Percentiles rank a stretch among this genome's conserved stretches.
phyloP scores from a whole-genome alignment of 495 filamentous ascomycete species.

The Trichodelitschia bisporula region DNA sequence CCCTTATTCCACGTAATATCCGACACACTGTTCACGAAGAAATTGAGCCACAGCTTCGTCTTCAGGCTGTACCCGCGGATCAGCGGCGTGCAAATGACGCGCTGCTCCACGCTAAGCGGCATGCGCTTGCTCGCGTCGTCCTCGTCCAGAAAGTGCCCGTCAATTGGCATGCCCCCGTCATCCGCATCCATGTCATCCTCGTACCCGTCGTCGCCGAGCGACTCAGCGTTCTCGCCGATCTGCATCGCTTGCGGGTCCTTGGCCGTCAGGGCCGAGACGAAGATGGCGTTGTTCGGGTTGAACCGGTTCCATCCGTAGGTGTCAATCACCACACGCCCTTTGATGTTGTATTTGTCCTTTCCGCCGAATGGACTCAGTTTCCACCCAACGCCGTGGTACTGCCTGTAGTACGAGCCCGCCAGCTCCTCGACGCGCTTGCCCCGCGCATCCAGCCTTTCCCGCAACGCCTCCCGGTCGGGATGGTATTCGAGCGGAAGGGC shows the following conservation, averaged over 20 bases:
- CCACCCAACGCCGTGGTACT: conserved; percentile 27
- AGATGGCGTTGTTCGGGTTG: conserved; percentile 13
- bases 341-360: conserved; percentile 23
- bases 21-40: conserved; percentile 17
- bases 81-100: conserved; percentile 15
- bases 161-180: conserved; percentile 16
- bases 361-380: conserved; percentile 8
- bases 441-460: conserved; percentile 12
- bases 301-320: conserved; percentile 20
- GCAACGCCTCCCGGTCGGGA: conserved; percentile 18
- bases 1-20: conserved; percentile 18
- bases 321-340: conserved; percentile 31
- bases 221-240: conserved; percentile 5
- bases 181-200: conserved; percentile 10
- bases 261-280: conserved; percentile 9
- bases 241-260: no score
- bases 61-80: conserved; percentile 20
- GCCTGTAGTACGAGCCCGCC: conserved; percentile 36
- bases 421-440: conserved; percentile 18
- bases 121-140: conserved; percentile 10
- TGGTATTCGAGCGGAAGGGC: conserved; percentile 34
- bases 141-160: conserved; percentile 16
- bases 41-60: conserved; percentile 22
- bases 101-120: conserved; percentile 15
- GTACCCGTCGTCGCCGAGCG: conserved; percentile 7